These are phyloP conservation scores for Teunomyces lycoperdinae DNA, from an alignment of 805 yeast genomes.

Conservation along the genomic window DNA sequence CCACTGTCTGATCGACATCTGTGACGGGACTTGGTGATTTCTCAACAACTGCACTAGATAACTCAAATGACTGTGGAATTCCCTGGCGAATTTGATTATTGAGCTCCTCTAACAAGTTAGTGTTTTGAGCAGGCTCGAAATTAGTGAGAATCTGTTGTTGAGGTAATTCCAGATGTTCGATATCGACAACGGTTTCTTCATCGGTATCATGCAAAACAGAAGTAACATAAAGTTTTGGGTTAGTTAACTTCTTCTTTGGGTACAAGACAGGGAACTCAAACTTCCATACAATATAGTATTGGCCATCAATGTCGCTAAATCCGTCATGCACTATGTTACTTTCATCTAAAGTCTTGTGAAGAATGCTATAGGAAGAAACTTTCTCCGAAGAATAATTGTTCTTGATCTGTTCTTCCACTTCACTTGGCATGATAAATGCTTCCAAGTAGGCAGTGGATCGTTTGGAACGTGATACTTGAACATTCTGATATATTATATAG, in stretches of 20 bases:
- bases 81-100: constrained; percentile 8
- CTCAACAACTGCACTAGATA: constrained; percentile 6
- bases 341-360: constrained; percentile 6
- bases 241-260: constrained; percentile 26
- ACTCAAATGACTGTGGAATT: constrained; percentile 3
- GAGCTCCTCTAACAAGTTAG: constrained; percentile 16
- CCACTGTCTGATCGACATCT: background rate
- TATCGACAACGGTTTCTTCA: constrained; percentile 2
- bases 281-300: constrained; percentile 23
- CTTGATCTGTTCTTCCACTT: constrained; percentile 6
- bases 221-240: constrained; percentile 23
- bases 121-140: constrained; percentile 14
- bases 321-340: constrained; percentile 12
- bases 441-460: constrained; percentile 14
- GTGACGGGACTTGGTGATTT: background rate
- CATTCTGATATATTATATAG: constrained; percentile 19
- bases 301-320: constrained; percentile 5
- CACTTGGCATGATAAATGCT: constrained; percentile 19
- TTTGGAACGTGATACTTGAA: constrained; percentile 5
- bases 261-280: constrained; percentile 28
- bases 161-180: background rate
- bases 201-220: constrained; percentile 15
- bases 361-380: constrained; percentile 8
- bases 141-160: constrained; percentile 12
- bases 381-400: background rate